These are phyloP conservation scores for Thinopyrum elongatum DNA, from an alignment of 176 grass and related monocot species.

Conservation along the genomic window DNA sequence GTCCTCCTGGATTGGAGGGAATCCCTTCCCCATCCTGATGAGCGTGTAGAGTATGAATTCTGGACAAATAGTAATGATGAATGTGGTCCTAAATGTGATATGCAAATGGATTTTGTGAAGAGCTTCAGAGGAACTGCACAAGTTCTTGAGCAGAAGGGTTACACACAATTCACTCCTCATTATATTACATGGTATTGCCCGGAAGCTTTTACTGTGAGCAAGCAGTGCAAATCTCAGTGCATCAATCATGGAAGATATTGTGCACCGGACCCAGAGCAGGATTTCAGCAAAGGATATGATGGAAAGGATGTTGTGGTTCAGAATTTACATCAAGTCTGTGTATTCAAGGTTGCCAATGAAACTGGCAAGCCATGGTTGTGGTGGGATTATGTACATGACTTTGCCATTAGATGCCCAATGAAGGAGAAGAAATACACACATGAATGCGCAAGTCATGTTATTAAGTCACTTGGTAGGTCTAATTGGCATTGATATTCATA, in stretches of 20 bases:
- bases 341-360: slow-evolving; percentile 78
- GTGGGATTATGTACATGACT: slow-evolving; percentile 98
- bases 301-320: slow-evolving; percentile 81
- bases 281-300: slow-evolving; percentile 88
- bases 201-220: slow-evolving; percentile 66
- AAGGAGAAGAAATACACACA: slow-evolving; percentile 83
- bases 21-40: slow-evolving; percentile 81
- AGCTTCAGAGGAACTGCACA: slow-evolving; percentile 85
- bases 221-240: slow-evolving; percentile 89
- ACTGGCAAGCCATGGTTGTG: slow-evolving; percentile 86
- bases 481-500: slow-evolving; percentile 4
- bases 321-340: slow-evolving; percentile 78
- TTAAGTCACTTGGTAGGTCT: slow-evolving; percentile 73
- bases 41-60: slow-evolving; percentile 89
- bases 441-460: slow-evolving; percentile 66
- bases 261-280: slow-evolving; percentile 87
- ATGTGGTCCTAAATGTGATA: slow-evolving; percentile 89
- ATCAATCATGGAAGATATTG: slow-evolving; percentile 92
- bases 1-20: slow-evolving; percentile 91
- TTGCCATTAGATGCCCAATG: slow-evolving; percentile 87
- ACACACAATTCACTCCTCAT: slow-evolving; percentile 84
- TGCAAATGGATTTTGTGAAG: slow-evolving; percentile 82
- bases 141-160: slow-evolving; percentile 79
- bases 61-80: slow-evolving; percentile 98
- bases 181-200: slow-evolving; percentile 98